phyloP scores from a whole-genome alignment of 169 alveolate species.

The Theileria orientalis region DNA sequence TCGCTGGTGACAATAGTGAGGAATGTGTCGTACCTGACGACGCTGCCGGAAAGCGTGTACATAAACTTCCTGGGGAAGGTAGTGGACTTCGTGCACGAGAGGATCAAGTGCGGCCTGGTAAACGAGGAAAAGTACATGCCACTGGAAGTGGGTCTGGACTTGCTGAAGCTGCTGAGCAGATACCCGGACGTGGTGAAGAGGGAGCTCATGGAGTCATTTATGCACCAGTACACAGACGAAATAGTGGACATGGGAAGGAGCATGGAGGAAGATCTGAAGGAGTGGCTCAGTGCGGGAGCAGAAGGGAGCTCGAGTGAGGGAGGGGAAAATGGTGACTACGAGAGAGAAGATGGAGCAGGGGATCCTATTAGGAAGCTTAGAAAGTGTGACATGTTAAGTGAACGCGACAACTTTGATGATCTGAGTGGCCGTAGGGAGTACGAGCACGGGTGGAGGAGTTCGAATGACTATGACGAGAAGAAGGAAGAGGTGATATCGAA shows the following conservation, averaged over 20 bases:
- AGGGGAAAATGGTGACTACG: background rate
- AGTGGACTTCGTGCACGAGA: slow-evolving; percentile 17
- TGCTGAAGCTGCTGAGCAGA: slow-evolving; percentile 14
- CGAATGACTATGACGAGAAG: background rate
- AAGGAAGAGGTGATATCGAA: background rate
- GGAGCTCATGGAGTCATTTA: slow-evolving; percentile 25
- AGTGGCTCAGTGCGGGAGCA: background rate
- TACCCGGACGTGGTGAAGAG: slow-evolving; percentile 10
- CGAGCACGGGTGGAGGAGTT: background rate
- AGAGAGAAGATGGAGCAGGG: no score
- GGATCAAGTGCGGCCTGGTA: slow-evolving; percentile 3
- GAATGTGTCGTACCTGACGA: slow-evolving; percentile 34
- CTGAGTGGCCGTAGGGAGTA: background rate
- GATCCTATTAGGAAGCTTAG: no score
- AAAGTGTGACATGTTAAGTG: no score
- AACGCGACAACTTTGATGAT: no score
- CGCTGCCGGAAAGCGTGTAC: slow-evolving; percentile 40
- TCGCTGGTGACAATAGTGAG: slow-evolving; percentile 22
- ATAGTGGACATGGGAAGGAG: slow-evolving; percentile 2
- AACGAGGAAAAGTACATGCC: slow-evolving; percentile 30
- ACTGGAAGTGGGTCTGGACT: slow-evolving; percentile 20
- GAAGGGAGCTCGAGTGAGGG: background rate
- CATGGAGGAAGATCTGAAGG: background rate
- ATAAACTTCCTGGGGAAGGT: slow-evolving; percentile 14
- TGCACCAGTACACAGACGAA: slow-evolving; percentile 19